Evolutionary conservation across 2,329 filamentous ascomycete genomes (phyloP).

Genomic region (Teratosphaeria pseudoeucalypti): DNA sequence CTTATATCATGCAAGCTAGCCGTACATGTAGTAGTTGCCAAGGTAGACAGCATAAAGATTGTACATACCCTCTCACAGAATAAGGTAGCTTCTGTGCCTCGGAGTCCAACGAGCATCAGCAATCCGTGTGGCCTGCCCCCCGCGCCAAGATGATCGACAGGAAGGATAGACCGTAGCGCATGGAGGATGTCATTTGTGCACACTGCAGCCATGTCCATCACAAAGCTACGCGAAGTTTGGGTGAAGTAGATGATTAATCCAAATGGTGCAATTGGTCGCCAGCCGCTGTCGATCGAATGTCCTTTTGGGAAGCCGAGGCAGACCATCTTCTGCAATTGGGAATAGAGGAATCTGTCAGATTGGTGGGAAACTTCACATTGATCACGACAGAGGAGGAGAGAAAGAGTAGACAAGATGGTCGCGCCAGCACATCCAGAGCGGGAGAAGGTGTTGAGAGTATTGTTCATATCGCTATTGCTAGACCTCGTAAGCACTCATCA

Average conservation of each 20-base stretch:
- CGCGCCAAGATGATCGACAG: background rate
- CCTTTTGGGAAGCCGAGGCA: conserved; percentile 17
- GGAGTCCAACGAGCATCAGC: too few species aligned
- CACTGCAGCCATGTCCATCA: background rate
- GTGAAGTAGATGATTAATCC: background rate
- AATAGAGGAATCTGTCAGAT: too few species aligned
- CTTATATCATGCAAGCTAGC: too few species aligned
- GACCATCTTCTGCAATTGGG: too few species aligned
- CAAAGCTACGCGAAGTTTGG: background rate
- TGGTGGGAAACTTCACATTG: background rate
- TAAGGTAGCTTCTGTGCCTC: too few species aligned
- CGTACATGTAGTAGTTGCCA: too few species aligned
- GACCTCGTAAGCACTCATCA: conserved; percentile 57
- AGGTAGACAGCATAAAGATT: too few species aligned
- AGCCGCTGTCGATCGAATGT: conserved; percentile 17
- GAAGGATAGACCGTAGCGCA: background rate
- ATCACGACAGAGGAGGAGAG: background rate
- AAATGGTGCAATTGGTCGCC: background rate
- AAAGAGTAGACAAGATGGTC: background rate
- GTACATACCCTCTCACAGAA: too few species aligned
- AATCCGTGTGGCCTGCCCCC: too few species aligned
- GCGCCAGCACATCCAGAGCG: background rate
- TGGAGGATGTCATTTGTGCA: background rate
- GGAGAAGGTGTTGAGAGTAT: conserved; percentile 61
- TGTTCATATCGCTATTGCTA: conserved; percentile 79